These are phyloP conservation scores for Antrodiella citrinella DNA, from an alignment of 768 basidiomycete species.

Conservation along the genomic window DNA sequence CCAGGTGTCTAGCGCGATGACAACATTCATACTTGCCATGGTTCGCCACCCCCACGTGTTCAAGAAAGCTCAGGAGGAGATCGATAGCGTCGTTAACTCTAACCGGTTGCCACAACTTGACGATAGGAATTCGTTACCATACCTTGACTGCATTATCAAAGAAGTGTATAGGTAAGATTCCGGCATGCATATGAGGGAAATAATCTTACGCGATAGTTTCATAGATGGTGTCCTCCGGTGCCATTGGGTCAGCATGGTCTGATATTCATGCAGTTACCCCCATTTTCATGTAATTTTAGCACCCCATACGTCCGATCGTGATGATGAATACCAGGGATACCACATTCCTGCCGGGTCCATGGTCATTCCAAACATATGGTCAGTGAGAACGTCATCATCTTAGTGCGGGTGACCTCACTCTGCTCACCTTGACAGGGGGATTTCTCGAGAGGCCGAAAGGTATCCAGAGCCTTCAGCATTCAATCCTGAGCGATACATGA, in stretches of 20 bases:
- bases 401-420: too few species aligned
- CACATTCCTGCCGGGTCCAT: conserved; percentile 19
- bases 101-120: conserved; percentile 29
- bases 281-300: not conserved
- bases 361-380: conserved; percentile 18
- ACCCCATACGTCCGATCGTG: conserved; percentile 13
- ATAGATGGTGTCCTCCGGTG: conserved; percentile 5
- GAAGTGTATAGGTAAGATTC: conserved; percentile 21
- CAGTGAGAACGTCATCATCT: too few species aligned
- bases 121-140: conserved; percentile 32
- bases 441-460: conserved; percentile 12
- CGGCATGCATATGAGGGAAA: too few species aligned
- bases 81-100: conserved; percentile 30
- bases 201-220: not conserved
- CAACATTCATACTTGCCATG: conserved; percentile 20
- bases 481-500: conserved; percentile 7
- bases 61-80: conserved; percentile 31
- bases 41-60: conserved; percentile 20
- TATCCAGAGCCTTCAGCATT: conserved; percentile 30
- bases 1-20: conserved; percentile 12
- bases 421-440: too few species aligned
- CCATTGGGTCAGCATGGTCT: conserved; percentile 7
- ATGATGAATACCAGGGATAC: conserved; percentile 21
- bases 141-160: conserved; percentile 28
- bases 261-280: not conserved